These are phyloP conservation scores for Daucus carota DNA, from an alignment of 129 eudicot genomes.

Conservation along the genomic window DNA sequence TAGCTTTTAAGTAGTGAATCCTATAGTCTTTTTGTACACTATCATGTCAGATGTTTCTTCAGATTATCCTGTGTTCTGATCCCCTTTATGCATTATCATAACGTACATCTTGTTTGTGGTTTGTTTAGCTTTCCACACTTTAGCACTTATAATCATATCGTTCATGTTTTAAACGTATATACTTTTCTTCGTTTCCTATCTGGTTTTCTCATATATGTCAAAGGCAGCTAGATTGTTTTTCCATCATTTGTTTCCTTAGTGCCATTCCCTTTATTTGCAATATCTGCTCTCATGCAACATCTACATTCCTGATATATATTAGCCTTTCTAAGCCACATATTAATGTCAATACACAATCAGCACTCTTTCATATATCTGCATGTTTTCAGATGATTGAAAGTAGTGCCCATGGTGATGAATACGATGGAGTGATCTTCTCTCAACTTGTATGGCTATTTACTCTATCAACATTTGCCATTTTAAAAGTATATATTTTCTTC, in stretches of 20 bases:
- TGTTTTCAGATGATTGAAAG: slow-evolving; percentile 87
- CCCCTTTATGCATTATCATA: not conserved
- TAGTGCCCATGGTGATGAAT: slow-evolving; percentile 91
- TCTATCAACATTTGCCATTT: not conserved
- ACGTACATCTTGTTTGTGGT: not conserved
- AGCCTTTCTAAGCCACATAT: slow-evolving; percentile 6
- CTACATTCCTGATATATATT: not conserved
- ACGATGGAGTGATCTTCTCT: slow-evolving; percentile 92
- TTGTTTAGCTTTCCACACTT: not conserved
- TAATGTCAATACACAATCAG: not conserved
- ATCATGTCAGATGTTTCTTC: not conserved
- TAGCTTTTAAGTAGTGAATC: not conserved
- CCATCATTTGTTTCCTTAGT: not conserved
- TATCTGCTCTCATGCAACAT: not conserved
- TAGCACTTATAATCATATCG: not conserved
- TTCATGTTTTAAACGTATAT: not conserved
- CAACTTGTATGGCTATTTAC: slow-evolving; percentile 56
- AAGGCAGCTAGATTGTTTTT: not conserved
- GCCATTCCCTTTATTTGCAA: not conserved
- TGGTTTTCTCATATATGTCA: not conserved
- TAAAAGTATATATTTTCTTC: slow-evolving; percentile 1
- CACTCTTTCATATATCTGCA: slow-evolving; percentile 2
- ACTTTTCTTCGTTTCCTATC: not conserved
- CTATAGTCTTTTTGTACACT: not conserved
- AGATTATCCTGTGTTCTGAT: not conserved